phyloP scores from a whole-genome alignment of 441 rosid genomes.

The Manihot esculenta region DNA sequence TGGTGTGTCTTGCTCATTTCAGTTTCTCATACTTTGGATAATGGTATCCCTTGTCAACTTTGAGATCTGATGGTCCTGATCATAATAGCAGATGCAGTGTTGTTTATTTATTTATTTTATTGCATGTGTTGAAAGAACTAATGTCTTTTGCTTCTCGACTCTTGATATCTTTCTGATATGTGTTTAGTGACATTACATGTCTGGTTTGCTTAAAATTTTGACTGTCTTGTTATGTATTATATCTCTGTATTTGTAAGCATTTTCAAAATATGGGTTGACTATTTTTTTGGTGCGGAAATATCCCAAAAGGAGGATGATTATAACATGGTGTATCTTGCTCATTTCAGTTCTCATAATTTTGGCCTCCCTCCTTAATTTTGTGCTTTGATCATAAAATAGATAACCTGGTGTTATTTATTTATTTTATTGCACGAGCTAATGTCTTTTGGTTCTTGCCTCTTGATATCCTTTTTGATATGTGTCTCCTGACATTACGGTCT shows the following conservation, averaged over 20 bases:
- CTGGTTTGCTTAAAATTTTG: background rate
- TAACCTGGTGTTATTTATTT: background rate
- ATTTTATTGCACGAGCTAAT: background rate
- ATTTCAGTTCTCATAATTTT: background rate
- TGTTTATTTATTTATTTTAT: background rate
- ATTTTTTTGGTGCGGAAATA: background rate
- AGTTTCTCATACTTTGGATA: background rate
- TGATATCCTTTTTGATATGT: too few species aligned
- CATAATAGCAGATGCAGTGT: background rate
- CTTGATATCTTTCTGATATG: background rate
- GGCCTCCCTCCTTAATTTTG: background rate
- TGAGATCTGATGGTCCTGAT: background rate
- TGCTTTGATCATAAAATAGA: background rate
- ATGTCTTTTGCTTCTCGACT: background rate
- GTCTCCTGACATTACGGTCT: background rate
- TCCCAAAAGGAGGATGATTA: background rate
- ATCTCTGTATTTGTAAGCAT: background rate
- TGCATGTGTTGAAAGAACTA: background rate
- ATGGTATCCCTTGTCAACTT: background rate
- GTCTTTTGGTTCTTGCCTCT: background rate
- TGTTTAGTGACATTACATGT: background rate
- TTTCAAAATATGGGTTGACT: conserved; percentile 3
- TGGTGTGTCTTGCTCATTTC: background rate
- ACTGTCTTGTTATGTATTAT: conserved; percentile 2
- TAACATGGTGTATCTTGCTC: background rate